Base-by-base conservation (phyloP, 495 filamentous ascomycete genomes). In the Xylaria sp. region DNA sequence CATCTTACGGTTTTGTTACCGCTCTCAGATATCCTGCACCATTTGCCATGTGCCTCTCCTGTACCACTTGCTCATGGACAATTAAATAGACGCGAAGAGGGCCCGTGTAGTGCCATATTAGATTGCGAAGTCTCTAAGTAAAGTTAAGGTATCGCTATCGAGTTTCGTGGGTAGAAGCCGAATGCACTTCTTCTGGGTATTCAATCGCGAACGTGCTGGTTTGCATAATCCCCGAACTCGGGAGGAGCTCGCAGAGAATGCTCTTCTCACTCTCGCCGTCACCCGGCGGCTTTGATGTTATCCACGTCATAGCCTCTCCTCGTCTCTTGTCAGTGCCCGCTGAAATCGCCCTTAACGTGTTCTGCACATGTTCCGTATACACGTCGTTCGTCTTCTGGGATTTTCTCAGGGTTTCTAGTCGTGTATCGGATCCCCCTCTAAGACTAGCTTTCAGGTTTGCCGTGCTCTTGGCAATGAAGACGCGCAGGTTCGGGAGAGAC, bases 231-330 rank as follows among this genome's bases (percentile, higher is more conserved):
- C 26, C 19, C 24, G n/a, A 59, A 3, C 7, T 31, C 40, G 53
- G 66, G 14, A 68, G 37, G 19, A n/a, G 1, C 15, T 44, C 66
- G 35, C 11, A 0, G 15, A 43, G 40, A 29, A 57, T 68, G 50
- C 65, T 68, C 35, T 58, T 68, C 40, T 50, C 66, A 40, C 53
- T 68, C 15, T 58, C 66, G 12, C 17, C 40, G 64, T 67, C 64
- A 3, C 29, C 19, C 17, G 3, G 14, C 3, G 52, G 8, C 53
- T 40, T 44, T 40, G 66, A 41, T 12, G 64, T 67, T 24, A 55
- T 41, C 64, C 64, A 67, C 33, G 48, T 19, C 14, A 19, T 55
- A 29, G n/a, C 48, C n/a, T 67, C 64, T 29, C 48, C 48, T 55
- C 64, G 31, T 41, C 64, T 61, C 31, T 1, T 58, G 21, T 48